Conservation (phyloP, 2,329 filamentous ascomycete species). For the Arthrinium phaeospermum region DNA sequence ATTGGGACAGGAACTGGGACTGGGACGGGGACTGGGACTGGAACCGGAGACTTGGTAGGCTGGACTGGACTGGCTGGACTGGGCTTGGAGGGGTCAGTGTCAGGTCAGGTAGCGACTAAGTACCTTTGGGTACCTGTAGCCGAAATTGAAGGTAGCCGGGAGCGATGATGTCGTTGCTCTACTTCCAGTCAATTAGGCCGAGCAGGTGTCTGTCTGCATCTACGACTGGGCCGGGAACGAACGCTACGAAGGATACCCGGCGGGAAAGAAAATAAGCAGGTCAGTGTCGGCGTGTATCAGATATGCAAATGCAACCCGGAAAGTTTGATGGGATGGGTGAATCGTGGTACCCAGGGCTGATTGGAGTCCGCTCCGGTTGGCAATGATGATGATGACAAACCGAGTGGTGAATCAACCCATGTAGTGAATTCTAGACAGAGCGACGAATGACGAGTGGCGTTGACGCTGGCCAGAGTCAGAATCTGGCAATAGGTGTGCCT, state of each 20-base stretch:
- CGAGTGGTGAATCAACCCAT: conserved; percentile 21
- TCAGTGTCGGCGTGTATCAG: conserved; percentile 6
- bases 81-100: background rate
- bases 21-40: background rate
- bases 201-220: background rate
- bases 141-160: background rate
- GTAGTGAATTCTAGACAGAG: conserved; percentile 21
- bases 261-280: background rate
- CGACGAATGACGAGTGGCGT: conserved; percentile 20
- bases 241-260: background rate
- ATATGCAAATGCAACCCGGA: conserved; percentile 11
- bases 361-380: background rate
- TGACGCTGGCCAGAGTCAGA: conserved; percentile 5
- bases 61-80: background rate
- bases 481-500: conserved; percentile 2
- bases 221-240: background rate
- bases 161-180: conserved; percentile 10
- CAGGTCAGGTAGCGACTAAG: conserved; percentile 7
- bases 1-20: background rate
- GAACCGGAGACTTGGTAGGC: conserved; percentile 8
- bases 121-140: conserved; percentile 10
- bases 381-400: conserved; percentile 15
- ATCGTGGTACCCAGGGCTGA: background rate
- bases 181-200: background rate
- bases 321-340: conserved; percentile 15